These are phyloP conservation scores for Cladophialophora yegresii DNA, from an alignment of 2,329 filamentous ascomycete genomes.

Conservation along the genomic window DNA sequence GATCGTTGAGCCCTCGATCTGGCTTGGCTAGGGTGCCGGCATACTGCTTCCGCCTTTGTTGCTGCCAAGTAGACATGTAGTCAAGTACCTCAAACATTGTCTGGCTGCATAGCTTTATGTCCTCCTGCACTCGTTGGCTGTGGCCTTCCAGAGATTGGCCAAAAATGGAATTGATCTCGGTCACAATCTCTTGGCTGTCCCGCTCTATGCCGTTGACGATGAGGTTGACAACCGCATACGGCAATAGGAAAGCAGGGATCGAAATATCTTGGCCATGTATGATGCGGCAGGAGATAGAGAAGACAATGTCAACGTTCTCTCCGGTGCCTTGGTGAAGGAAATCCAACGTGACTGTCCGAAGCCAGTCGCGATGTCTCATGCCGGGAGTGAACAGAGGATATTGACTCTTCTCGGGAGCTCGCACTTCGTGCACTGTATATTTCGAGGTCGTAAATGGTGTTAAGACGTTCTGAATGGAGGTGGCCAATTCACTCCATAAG, in stretches of 20 bases:
- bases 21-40: constrained; percentile 16
- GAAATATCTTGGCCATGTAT: constrained; percentile 83
- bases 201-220: constrained; percentile 70
- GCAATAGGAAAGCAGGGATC: constrained; percentile 83
- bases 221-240: constrained; percentile 81
- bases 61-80: constrained; percentile 87
- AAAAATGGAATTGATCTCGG: constrained; percentile 75
- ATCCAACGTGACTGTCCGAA: constrained; percentile 77
- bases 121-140: constrained; percentile 62
- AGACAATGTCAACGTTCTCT: constrained; percentile 72
- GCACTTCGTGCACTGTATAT: constrained; percentile 64
- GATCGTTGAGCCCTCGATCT: constrained; percentile 31
- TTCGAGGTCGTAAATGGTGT: constrained; percentile 83
- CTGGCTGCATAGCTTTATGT: constrained; percentile 84
- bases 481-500: constrained; percentile 72
- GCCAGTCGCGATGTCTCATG: constrained; percentile 75
- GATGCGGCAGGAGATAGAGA: constrained; percentile 76
- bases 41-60: constrained; percentile 66
- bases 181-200: constrained; percentile 64
- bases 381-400: constrained; percentile 74
- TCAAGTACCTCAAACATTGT: constrained; percentile 88
- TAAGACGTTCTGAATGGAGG: constrained; percentile 75
- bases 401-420: constrained; percentile 48
- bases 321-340: constrained; percentile 77
- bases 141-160: constrained; percentile 61